These are phyloP conservation scores for Puccinellia tenuiflora DNA, from an alignment of 176 grass and related monocot species.

Conservation along the genomic window DNA sequence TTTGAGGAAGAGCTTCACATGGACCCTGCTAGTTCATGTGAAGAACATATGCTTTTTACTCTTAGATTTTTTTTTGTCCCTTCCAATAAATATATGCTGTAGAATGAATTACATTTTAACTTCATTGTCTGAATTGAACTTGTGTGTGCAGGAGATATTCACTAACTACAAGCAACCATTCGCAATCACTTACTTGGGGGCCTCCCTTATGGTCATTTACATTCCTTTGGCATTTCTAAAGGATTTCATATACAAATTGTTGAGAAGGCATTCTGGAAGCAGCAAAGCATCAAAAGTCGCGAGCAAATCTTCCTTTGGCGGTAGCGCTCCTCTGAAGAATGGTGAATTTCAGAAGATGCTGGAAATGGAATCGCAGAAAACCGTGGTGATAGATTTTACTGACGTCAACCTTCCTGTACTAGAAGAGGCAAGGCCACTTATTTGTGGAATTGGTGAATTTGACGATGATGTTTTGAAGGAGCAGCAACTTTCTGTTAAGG, in stretches of 20 bases:
- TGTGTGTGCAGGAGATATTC: constrained; percentile 72
- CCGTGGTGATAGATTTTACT: constrained; percentile 52
- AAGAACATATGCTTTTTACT: neutral
- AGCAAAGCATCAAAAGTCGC: constrained; percentile 40
- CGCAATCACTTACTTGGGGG: constrained; percentile 83
- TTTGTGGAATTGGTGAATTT: constrained; percentile 42
- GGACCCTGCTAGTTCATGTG: neutral
- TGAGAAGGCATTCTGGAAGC: constrained; percentile 47
- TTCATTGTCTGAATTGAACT: constrained; percentile 12
- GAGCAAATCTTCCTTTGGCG: constrained; percentile 53
- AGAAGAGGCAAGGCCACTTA: constrained; percentile 55
- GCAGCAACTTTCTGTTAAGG: constrained; percentile 52
- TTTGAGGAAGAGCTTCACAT: neutral
- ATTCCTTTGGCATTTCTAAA: constrained; percentile 79
- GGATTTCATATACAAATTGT: constrained; percentile 55
- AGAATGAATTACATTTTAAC: neutral
- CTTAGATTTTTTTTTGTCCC: neutral
- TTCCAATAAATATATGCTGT: neutral
- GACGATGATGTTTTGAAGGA: constrained; percentile 37
- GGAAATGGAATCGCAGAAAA: constrained; percentile 74
- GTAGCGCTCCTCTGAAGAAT: constrained; percentile 48
- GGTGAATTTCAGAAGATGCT: constrained; percentile 61
- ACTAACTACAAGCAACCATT: constrained; percentile 94
- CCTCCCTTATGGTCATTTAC: constrained; percentile 93
- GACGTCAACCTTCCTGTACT: constrained; percentile 47